These are phyloP conservation scores for Trypanosoma cruzi DNA, from an alignment of 208 protist genomes.

Conservation along the genomic window DNA sequence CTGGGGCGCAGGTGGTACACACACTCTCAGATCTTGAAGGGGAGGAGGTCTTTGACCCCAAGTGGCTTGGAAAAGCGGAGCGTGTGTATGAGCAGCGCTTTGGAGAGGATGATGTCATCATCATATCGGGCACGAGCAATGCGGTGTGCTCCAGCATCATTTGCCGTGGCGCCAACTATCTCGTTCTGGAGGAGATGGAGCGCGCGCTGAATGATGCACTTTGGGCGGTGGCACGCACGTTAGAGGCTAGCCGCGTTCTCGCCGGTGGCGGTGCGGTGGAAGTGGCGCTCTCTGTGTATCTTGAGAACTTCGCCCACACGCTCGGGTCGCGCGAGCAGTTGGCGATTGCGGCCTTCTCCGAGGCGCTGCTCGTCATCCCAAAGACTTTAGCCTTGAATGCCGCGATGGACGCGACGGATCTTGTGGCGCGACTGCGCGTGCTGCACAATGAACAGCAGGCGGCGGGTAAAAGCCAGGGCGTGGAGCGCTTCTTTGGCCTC, in stretches of 20 bases:
- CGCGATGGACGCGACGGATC: conserved; percentile 98
- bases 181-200: conserved; percentile 98
- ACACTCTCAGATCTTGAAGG: conserved; percentile 98
- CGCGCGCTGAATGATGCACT: conserved; percentile 99
- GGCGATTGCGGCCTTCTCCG: conserved; percentile 98
- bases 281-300: conserved; percentile 97
- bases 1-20: conserved; percentile 95
- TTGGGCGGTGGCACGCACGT: conserved; percentile 98
- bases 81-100: conserved; percentile 97
- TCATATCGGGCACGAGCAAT: conserved; percentile 91
- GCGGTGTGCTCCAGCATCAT: conserved; percentile 96
- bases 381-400: conserved; percentile 99
- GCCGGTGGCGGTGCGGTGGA: conserved; percentile 99
- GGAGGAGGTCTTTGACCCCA: conserved; percentile 96
- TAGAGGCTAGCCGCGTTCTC: conserved; percentile 98
- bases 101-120: conserved; percentile 97
- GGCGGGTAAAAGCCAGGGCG: conserved; percentile 40
- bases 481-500: conserved; percentile 89
- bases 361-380: conserved; percentile 98
- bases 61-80: conserved; percentile 94
- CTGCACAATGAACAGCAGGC: conserved; percentile 91
- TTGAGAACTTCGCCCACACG: conserved; percentile 98
- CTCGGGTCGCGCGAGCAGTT: conserved; percentile 98
- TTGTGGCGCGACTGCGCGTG: conserved; percentile 98
- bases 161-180: conserved; percentile 98